Conservation (phyloP, 352 stramenopile species). For the Poterioochromonas sp. region DNA sequence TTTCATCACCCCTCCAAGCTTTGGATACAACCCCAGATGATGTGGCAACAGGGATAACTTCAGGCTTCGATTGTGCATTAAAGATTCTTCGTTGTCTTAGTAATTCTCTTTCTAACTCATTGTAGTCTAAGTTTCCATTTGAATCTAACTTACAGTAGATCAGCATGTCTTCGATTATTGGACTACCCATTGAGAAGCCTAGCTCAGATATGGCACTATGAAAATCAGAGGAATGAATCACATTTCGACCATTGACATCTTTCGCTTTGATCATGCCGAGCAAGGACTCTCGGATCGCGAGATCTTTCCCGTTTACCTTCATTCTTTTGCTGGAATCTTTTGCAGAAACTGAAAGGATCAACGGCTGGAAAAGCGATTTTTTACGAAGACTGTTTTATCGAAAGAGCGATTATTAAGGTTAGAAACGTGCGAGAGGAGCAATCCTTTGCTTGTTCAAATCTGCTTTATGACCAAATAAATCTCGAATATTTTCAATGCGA, state of each 20-base stretch:
- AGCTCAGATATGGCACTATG: background rate
- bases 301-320: background rate
- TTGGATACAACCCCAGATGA: background rate
- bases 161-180: slow-evolving; percentile 8
- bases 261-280: slow-evolving; percentile 2
- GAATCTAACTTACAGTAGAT: background rate
- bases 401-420: no score
- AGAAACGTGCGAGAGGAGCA: slow-evolving; percentile 67
- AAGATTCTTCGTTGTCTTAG: background rate
- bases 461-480: slow-evolving; percentile 99
- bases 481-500: slow-evolving; percentile 94
- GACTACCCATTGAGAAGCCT: background rate
- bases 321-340: no score
- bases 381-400: no score
- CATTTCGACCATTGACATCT: background rate
- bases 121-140: slow-evolving; percentile 12
- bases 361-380: no score
- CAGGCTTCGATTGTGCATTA: background rate
- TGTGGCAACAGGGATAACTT: background rate
- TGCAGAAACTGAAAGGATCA: no score
- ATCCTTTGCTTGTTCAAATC: slow-evolving; percentile 87
- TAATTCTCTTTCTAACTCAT: slow-evolving; percentile 4
- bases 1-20: slow-evolving; percentile 5
- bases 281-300: slow-evolving; percentile 8
- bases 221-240: slow-evolving; percentile 30